A percentile compares a stretch with the other conserved stretches of the same genome.
Conservation (phyloP, 2,329 filamentous ascomycete genomes). For the Trichoderma semiorbis region DNA sequence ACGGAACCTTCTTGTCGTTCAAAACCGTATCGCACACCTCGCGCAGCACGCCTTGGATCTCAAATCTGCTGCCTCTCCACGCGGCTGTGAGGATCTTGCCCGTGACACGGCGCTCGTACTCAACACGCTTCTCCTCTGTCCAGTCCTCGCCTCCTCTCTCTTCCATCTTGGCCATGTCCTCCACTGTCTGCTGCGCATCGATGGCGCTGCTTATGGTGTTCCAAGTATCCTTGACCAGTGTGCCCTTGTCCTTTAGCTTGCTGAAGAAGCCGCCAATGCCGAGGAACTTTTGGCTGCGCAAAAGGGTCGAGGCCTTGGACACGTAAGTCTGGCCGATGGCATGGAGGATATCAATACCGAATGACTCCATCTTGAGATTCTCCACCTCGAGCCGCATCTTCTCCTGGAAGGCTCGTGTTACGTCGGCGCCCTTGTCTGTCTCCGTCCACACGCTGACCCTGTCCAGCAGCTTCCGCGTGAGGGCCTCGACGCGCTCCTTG, state of each 20-base stretch:
- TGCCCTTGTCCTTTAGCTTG: constrained; percentile 92
- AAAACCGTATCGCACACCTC: constrained; percentile 91
- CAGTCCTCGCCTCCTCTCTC: constrained; percentile 93
- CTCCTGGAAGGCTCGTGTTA: constrained; percentile 85
- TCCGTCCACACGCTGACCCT: constrained; percentile 94
- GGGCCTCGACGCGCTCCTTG: constrained; percentile 82
- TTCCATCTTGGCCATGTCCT: constrained; percentile 97
- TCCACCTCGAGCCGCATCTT: constrained; percentile 95
- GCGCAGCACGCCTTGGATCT: constrained; percentile 92
- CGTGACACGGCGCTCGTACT: constrained; percentile 93
- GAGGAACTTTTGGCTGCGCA: constrained; percentile 95
- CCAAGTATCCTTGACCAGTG: constrained; percentile 96
- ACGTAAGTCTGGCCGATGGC: constrained; percentile 91
- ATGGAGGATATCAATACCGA: constrained; percentile 92
- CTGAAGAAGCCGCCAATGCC: constrained; percentile 95
- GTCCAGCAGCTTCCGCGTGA: constrained; percentile 81
- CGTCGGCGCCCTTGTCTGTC: constrained; percentile 82
- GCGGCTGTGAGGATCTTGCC: constrained; percentile 97
- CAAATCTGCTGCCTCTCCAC: constrained; percentile 94
- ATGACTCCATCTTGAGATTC: constrained; percentile 98
- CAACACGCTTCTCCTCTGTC: constrained; percentile 95
- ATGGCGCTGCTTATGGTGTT: constrained; percentile 95
- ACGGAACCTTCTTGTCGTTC: constrained; percentile 71
- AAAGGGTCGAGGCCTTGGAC: constrained; percentile 78
- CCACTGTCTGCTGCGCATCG: constrained; percentile 96